A percentile compares a stretch with the other conserved stretches of the same genome.
Evolutionary conservation across 805 yeast species (phyloP).

Genomic region (Millerozyma acaciae): DNA sequence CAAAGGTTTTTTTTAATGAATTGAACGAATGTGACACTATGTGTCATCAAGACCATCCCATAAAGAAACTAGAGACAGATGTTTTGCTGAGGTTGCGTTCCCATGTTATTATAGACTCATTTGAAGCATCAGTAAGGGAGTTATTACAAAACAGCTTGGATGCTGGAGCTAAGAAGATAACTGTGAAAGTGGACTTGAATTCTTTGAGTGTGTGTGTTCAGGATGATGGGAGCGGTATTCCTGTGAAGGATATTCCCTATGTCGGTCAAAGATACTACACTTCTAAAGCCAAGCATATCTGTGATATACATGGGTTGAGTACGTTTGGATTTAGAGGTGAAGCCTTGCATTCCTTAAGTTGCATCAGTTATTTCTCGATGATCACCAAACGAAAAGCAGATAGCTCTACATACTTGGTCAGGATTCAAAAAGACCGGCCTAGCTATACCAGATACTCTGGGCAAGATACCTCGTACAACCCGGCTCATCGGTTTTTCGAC

Average conservation of each 20-base stretch:
- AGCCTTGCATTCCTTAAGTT: constrained; percentile 55
- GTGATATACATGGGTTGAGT: constrained; percentile 31
- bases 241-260: constrained; percentile 39
- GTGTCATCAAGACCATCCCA: background rate
- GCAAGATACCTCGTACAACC: too few species aligned
- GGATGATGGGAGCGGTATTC: constrained; percentile 76
- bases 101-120: constrained; percentile 30
- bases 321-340: constrained; percentile 75
- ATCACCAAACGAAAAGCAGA: constrained; percentile 35
- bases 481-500: too few species aligned
- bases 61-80: constrained; percentile 12
- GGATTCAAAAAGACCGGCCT: too few species aligned
- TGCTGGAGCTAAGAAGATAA: constrained; percentile 41
- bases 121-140: constrained; percentile 45
- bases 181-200: constrained; percentile 29
- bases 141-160: constrained; percentile 55
- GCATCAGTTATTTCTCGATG: constrained; percentile 43
- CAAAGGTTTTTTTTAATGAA: background rate
- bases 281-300: constrained; percentile 44
- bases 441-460: too few species aligned
- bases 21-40: background rate
- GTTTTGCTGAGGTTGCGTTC: constrained; percentile 19
- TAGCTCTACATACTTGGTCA: constrained; percentile 1
- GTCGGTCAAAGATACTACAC: constrained; percentile 52
- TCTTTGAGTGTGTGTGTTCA: constrained; percentile 36